Base-by-base conservation (phyloP, 106 monocot species). In the Allium sativum region DNA sequence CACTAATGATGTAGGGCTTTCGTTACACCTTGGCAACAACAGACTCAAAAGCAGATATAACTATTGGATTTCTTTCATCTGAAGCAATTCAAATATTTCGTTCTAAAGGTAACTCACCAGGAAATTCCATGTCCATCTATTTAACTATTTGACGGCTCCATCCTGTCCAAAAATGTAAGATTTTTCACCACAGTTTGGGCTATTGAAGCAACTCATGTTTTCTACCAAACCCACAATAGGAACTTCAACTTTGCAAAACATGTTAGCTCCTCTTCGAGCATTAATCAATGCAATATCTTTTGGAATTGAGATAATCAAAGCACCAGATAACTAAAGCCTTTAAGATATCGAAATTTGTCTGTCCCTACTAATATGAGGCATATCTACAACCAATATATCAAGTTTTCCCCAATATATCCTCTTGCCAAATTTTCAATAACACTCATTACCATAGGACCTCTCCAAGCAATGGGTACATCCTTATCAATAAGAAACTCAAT, bases 381-480 rank as follows among this genome's bases (percentile, higher is more conserved):
- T 98, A 73, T 98, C 96, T 63, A 98, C 80, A 59, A 98, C 79
- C 63, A 98, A 91, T 58, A 98, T 41, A 81, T 98, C 96, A 45
- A 98, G 87, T 19, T 77, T 56, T 61, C 96, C 48, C 93, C 93
- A 93, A n/a, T 75, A 65, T 89, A 89, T 67, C 93, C 93, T 52
- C 86, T 85, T 64, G 89, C 89, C 76, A 93, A 66, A 59, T 93
- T 93, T 70, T 89, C 89, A 73, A 93, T 72, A 65, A 89, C 93
- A 71, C 89, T 93, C 93, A 89, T 89, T 50, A 93, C 93, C 96
- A 98, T 91, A 55, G 96, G 96, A 69, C 96, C 96, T 82, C 96
- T 98, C 96, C 96, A 98, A 21, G 91, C 82, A 58, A 91, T 79
- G 21, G 96, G 96, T 50, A 82, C 90, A 84, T 91, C 91, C 73